These are phyloP conservation scores for Colletotrichum tabaci DNA, from an alignment of 2,329 filamentous ascomycete genomes.

Conservation along the genomic window DNA sequence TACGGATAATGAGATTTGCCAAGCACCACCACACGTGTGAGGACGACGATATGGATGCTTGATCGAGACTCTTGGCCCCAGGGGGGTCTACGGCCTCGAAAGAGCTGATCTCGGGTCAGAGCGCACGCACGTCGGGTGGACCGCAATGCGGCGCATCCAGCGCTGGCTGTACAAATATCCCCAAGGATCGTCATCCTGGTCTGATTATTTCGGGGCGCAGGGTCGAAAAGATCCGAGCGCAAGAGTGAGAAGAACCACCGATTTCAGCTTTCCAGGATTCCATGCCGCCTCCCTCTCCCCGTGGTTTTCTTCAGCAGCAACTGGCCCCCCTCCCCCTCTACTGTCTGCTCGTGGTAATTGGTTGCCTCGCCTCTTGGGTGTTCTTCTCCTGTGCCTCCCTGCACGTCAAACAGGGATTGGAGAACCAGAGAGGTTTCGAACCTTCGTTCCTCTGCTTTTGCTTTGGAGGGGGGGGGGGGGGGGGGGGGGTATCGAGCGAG, in stretches of 20 bases:
- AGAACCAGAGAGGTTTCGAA: not conserved
- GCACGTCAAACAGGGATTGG: not conserved
- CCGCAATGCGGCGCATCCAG: not conserved
- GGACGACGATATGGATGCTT: not conserved
- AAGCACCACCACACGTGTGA: not conserved
- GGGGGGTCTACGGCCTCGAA: not conserved
- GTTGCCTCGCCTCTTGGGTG: not conserved
- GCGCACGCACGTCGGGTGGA: not conserved
- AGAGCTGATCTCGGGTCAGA: not conserved
- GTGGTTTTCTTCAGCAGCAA: not conserved
- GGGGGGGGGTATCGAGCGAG: not conserved
- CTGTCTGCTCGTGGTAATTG: not conserved
- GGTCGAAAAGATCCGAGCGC: conserved; percentile 3
- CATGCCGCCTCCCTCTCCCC: not conserved
- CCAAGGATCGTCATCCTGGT: not conserved
- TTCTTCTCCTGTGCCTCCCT: not conserved
- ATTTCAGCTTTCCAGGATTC: conserved; percentile 1
- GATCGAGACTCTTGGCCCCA: not conserved
- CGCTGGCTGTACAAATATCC: conserved; percentile 2
- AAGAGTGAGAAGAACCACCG: not conserved
- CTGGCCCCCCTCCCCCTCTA: not conserved
- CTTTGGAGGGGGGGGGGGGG: too few relatives aligned
- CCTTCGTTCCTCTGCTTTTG: not conserved
- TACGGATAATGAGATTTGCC: not conserved
- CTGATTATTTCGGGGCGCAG: conserved; percentile 4